Conservation (phyloP, 1,284 basidiomycete genomes). For the Sporisorium graminicola region DNA sequence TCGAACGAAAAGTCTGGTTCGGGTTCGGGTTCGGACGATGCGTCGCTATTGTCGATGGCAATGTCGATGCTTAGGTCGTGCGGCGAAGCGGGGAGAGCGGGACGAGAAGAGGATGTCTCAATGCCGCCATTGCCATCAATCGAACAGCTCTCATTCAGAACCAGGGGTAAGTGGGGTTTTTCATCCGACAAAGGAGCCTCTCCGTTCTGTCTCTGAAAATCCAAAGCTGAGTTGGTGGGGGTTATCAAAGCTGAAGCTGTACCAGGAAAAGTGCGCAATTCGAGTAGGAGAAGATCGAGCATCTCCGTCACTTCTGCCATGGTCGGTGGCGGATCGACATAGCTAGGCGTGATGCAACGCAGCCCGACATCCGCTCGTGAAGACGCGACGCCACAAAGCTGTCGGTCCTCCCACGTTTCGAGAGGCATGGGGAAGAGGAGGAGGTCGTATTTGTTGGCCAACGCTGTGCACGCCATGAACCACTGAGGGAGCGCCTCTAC, state of each 20-base stretch:
- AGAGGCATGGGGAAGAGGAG: conserved; percentile 20
- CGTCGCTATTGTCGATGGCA: background rate
- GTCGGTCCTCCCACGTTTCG: conserved; percentile 12
- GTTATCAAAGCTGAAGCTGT: background rate
- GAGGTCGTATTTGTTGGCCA: conserved; percentile 24
- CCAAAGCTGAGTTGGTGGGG: background rate
- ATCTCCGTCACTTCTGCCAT: conserved; percentile 7
- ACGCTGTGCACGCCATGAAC: conserved; percentile 10
- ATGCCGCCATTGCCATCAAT: background rate
- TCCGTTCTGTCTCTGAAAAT: background rate
- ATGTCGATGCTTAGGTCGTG: conserved; percentile 7
- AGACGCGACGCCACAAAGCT: background rate
- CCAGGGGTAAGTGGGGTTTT: background rate
- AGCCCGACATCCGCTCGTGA: background rate
- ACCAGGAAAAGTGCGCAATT: conserved; percentile 5
- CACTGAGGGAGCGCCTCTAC: background rate
- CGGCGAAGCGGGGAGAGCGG: background rate
- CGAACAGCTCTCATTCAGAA: background rate
- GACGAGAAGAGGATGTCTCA: background rate
- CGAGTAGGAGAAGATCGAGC: conserved; percentile 7
- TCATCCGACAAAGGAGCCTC: background rate
- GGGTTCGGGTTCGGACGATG: conserved; percentile 13
- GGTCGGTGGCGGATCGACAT: conserved; percentile 14
- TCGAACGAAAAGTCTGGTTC: conserved; percentile 26
- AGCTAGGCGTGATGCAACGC: conserved; percentile 12